Conservation (phyloP, 2,329 filamentous ascomycete genomes). For the Colletotrichum horii region DNA sequence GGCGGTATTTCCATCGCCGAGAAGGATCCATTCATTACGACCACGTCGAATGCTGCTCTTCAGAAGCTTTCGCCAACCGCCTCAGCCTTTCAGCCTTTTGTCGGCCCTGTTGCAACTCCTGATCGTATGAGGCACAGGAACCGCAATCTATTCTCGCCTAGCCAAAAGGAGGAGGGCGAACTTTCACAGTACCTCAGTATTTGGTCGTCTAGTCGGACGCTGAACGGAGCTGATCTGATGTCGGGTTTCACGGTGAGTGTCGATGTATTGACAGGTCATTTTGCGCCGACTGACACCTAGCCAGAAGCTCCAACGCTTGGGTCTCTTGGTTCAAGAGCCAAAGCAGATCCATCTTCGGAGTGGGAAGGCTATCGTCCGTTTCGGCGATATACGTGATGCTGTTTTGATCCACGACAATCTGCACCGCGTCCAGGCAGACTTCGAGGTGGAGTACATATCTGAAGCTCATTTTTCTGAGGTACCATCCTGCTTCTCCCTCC, state of each 20-base stretch:
- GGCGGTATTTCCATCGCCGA: slow-evolving; percentile 33
- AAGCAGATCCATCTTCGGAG: slow-evolving; percentile 35
- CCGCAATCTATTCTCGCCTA: not conserved
- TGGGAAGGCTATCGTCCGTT: slow-evolving; percentile 57
- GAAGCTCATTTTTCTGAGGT: slow-evolving; percentile 50
- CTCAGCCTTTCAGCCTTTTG: slow-evolving; percentile 62
- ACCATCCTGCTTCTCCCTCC: not conserved
- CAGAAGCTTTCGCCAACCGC: slow-evolving; percentile 69
- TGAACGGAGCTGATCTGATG: slow-evolving; percentile 43
- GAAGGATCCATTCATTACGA: slow-evolving; percentile 61
- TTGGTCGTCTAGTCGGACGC: not conserved
- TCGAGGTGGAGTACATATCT: slow-evolving; percentile 50
- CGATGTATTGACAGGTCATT: too few species aligned
- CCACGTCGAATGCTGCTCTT: slow-evolving; percentile 31
- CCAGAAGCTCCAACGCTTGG: slow-evolving; percentile 30
- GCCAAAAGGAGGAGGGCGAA: not conserved
- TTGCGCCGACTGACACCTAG: not conserved
- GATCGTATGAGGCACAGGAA: not conserved
- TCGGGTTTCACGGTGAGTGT: slow-evolving; percentile 49
- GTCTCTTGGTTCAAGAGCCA: slow-evolving; percentile 38
- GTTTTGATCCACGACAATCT: slow-evolving; percentile 54
- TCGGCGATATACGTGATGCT: slow-evolving; percentile 66
- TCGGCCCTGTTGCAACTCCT: not conserved
- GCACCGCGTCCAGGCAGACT: slow-evolving; percentile 46
- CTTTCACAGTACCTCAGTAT: slow-evolving; percentile 12